Percentiles rank a stretch among this genome's conserved stretches.
Conservation (phyloP, 768 basidiomycete species). For the Gymnopilus dilepis region DNA sequence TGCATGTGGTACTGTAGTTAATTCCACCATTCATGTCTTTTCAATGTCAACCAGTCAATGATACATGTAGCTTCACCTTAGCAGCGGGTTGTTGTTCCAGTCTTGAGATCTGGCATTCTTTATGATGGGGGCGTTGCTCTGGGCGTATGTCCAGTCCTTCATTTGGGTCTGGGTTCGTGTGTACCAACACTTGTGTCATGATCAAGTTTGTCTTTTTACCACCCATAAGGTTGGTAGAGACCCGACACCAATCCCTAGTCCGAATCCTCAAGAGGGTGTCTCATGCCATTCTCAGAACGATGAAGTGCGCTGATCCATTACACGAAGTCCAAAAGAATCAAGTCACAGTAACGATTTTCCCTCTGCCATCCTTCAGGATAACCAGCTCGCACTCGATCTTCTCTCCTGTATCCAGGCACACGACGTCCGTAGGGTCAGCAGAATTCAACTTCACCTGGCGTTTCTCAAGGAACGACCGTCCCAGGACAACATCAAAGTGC, state of each 20-base stretch:
- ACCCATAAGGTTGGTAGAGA: too few species aligned
- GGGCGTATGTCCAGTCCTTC: too few species aligned
- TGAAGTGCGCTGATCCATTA: background rate
- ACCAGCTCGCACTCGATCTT: conserved; percentile 92
- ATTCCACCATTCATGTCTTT: conserved; percentile 22
- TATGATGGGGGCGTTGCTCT: too few species aligned
- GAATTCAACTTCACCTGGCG: conserved; percentile 83
- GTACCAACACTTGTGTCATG: too few species aligned
- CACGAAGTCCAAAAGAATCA: conserved; percentile 29
- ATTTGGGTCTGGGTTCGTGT: too few species aligned
- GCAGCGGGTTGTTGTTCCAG: too few species aligned
- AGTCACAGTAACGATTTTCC: conserved; percentile 90
- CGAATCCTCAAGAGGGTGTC: too few species aligned
- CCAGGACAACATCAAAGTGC: conserved; percentile 95
- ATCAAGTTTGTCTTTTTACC: too few species aligned
- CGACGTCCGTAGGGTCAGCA: conserved; percentile 86
- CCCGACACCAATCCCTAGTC: too few species aligned
- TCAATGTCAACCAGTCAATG: background rate
- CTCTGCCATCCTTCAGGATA: conserved; percentile 88
- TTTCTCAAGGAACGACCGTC: conserved; percentile 83
- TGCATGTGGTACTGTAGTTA: conserved; percentile 21
- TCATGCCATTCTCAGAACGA: too few species aligned
- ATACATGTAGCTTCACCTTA: too few species aligned
- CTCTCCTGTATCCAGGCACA: conserved; percentile 92
- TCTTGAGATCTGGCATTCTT: too few species aligned